A percentile compares a stretch with the other conserved stretches of the same genome.
Conservation (phyloP, 2,329 filamentous ascomycete species). For the Paramyrothecium roridum region DNA sequence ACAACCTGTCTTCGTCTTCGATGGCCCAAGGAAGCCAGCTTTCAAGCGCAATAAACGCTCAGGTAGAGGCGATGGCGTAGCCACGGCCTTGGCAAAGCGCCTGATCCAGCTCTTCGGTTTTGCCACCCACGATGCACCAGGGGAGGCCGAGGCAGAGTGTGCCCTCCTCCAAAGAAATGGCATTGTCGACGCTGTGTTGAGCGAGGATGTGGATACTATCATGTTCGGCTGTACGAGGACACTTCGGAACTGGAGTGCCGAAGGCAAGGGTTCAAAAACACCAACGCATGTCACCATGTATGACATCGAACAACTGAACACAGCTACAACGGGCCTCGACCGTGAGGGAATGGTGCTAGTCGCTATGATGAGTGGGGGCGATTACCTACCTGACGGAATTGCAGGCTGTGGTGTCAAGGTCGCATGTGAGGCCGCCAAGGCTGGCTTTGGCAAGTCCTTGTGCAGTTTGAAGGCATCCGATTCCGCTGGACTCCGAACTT, state of each 20-base stretch:
- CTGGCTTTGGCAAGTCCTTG: slow-evolving; percentile 77
- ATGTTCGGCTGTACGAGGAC: slow-evolving; percentile 90
- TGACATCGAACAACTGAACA: slow-evolving; percentile 53
- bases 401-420: slow-evolving; percentile 83
- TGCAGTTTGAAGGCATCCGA: slow-evolving; percentile 64
- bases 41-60: slow-evolving; percentile 86
- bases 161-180: slow-evolving; percentile 78
- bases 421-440: slow-evolving; percentile 84
- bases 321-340: slow-evolving; percentile 60
- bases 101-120: slow-evolving; percentile 85
- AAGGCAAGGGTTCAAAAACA: slow-evolving; percentile 59
- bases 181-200: slow-evolving; percentile 88
- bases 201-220: slow-evolving; percentile 93
- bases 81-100: slow-evolving; percentile 76
- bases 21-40: slow-evolving; percentile 78
- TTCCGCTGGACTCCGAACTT: slow-evolving; percentile 55
- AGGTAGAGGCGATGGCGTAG: slow-evolving; percentile 60
- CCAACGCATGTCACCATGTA: slow-evolving; percentile 89
- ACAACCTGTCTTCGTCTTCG: slow-evolving; percentile 86
- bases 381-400: slow-evolving; percentile 87
- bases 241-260: slow-evolving; percentile 79
- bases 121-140: slow-evolving; percentile 79
- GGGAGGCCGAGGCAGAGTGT: slow-evolving; percentile 95
- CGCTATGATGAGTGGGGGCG: slow-evolving; percentile 91
- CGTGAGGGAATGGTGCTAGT: slow-evolving; percentile 90